Evolutionary conservation across 1,284 basidiomycete species (phyloP), one percentile per base, ranked within the genome.

Genomic region (Cryptococcus sp.): DNA sequence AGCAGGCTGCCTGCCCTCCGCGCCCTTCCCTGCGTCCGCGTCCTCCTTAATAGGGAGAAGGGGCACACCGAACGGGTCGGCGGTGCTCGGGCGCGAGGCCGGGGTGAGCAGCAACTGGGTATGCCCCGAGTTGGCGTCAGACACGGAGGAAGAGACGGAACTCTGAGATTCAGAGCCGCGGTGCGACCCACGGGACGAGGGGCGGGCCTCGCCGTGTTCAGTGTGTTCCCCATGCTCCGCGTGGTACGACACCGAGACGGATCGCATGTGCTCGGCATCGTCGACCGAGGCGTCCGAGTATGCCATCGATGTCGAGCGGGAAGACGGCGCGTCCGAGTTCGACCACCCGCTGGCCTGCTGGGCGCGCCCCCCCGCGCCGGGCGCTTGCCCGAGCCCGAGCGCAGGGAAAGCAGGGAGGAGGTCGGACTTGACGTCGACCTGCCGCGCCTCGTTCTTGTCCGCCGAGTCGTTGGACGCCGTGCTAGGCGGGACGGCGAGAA

Each of bases 31-130:
- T 23, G 47, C 50, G 9, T 4, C 28, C 28, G 28, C 4, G 28
- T 33, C 28, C 18, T 52, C 50, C n/a, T 46, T 53, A 13, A 53
- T 40, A 6, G 61, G 44, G 5, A 56, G 28, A 21, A 46, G 21
- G 20, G 60, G 52, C 16, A 59, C 57, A 16, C 40, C 42, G 47
- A 72, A 70, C 2, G 69, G 64, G 35, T 73, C 70, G 3, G 68
- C 67, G 1, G 73, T 71, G 33, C 66, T 67, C 15, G 73, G 70
- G 44, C 73, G 61, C 15, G 70, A 67, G 16, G 58, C 65, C 23
- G 74, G 74, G 4, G 74, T 75, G 35, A 76, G 64, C 7, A 72
- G 64, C 7, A 72, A 65, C 52, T 74, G 72, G 11, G 67, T 68
- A 37, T 63, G 61, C 43, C 63, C 68, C 40, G 68, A 67, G 50